phyloP scores from a whole-genome alignment of 106 monocot genomes.

The Dactylorhiza incarnata region DNA sequence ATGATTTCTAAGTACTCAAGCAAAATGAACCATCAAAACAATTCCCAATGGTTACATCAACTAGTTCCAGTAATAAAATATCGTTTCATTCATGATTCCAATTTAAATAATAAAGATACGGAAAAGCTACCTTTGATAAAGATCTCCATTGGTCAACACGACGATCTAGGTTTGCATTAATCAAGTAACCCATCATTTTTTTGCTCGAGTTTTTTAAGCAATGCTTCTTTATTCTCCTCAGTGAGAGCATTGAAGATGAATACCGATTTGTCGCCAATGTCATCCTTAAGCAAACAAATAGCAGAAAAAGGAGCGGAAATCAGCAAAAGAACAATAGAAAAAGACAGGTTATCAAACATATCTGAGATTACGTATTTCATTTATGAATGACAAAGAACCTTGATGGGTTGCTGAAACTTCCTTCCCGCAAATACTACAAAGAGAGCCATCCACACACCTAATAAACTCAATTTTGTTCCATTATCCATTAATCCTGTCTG shows the following conservation, averaged over 20 bases:
- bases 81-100: background rate
- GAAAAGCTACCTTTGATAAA: background rate
- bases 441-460: slow-evolving; percentile 87
- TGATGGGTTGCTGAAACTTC: slow-evolving; percentile 91
- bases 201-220: slow-evolving; percentile 48
- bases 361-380: background rate
- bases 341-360: background rate
- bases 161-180: slow-evolving; percentile 3
- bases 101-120: background rate
- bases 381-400: slow-evolving; percentile 33
- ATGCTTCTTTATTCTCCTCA: slow-evolving; percentile 64
- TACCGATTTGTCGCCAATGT: slow-evolving; percentile 94
- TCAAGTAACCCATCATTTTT: slow-evolving; percentile 13
- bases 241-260: slow-evolving; percentile 89
- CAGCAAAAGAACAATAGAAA: background rate
- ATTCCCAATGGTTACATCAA: background rate
- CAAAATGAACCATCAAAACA: background rate
- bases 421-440: slow-evolving; percentile 84
- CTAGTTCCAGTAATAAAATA: background rate
- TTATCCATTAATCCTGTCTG: slow-evolving; percentile 76
- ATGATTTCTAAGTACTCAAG: background rate
- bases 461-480: slow-evolving; percentile 47
- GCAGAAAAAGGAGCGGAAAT: background rate
- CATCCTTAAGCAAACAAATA: slow-evolving; percentile 38
- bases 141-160: background rate